phyloP scores from a whole-genome alignment of 805 yeast genomes.

The Starmera quercuum region DNA sequence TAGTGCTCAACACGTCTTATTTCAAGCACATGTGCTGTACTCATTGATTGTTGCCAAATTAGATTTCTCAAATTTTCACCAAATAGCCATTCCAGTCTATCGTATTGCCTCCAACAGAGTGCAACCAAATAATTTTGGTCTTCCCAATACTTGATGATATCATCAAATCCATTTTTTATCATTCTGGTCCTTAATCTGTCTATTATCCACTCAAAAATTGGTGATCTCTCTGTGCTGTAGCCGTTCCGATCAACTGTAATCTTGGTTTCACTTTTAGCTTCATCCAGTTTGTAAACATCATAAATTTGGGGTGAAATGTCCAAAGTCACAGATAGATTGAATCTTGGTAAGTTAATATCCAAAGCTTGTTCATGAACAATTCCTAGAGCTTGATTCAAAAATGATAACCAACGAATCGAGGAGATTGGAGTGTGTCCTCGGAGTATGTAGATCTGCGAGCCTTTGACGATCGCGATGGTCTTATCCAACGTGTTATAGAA shows the following conservation, averaged over 20 bases:
- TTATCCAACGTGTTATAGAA: constrained; percentile 67
- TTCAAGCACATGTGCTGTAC: constrained; percentile 49
- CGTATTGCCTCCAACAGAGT: constrained; percentile 60
- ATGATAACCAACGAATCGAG: constrained; percentile 57
- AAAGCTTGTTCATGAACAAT: constrained; percentile 35
- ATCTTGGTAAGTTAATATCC: constrained; percentile 37
- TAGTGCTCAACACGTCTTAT: constrained; percentile 40
- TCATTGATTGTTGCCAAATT: constrained; percentile 35
- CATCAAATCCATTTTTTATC: constrained; percentile 15
- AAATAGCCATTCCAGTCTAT: constrained; percentile 64
- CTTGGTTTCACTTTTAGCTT: constrained; percentile 1
- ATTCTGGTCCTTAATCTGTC: constrained; percentile 29
- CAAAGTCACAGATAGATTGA: constrained; percentile 18
- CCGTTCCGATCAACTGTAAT: constrained; percentile 11
- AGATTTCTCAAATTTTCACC: constrained; percentile 36
- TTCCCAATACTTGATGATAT: constrained; percentile 20
- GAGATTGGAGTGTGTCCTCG: constrained; percentile 44
- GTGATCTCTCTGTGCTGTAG: constrained; percentile 16
- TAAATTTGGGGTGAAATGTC: constrained; percentile 11
- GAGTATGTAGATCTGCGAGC: constrained; percentile 40
- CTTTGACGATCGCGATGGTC: constrained; percentile 45
- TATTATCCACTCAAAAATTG: constrained; percentile 31
- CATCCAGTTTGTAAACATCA: constrained; percentile 1
- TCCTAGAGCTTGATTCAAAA: constrained; percentile 43
- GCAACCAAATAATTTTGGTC: constrained; percentile 31